Conservation (phyloP, 2,329 filamentous ascomycete species). For the Nigrospora osmanthi region DNA sequence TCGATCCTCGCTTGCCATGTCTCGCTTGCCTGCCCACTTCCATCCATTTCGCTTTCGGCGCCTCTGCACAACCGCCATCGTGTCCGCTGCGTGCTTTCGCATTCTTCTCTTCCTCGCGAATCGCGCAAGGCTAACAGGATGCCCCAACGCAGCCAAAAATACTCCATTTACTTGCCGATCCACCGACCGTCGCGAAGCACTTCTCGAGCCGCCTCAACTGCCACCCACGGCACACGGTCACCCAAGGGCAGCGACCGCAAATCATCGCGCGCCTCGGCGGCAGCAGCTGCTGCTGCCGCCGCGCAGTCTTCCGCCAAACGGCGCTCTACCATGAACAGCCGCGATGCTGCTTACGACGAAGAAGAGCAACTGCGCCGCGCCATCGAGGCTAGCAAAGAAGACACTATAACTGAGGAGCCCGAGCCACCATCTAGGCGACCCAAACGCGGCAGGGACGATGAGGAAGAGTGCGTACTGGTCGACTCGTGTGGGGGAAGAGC, state of each 20-base stretch:
- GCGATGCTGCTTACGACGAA: constrained; percentile 91
- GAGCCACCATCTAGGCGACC: constrained; percentile 55
- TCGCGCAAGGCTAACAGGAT: constrained; percentile 27
- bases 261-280: constrained; percentile 41
- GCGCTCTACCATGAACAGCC: constrained; percentile 94
- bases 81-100: constrained; percentile 6
- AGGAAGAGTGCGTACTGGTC: constrained; percentile 70
- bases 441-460: constrained; percentile 84
- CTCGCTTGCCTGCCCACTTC: background rate
- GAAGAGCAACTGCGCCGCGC: constrained; percentile 82
- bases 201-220: constrained; percentile 56
- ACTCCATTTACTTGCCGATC: constrained; percentile 57
- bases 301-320: constrained; percentile 61
- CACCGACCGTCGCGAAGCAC: constrained; percentile 47
- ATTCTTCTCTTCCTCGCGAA: background rate
- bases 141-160: constrained; percentile 45
- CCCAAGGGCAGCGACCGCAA: constrained; percentile 47
- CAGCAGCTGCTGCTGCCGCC: constrained; percentile 34
- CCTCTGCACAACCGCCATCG: constrained; percentile 4
- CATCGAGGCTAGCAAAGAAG: constrained; percentile 91
- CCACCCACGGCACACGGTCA: constrained; percentile 52
- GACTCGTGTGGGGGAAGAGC: too few species aligned
- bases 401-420: constrained; percentile 45
- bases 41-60: background rate
- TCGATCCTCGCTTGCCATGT: background rate